These are phyloP conservation scores for Arxiozyma telluris DNA, from an alignment of 1,139 yeast genomes.

Conservation along the genomic window DNA sequence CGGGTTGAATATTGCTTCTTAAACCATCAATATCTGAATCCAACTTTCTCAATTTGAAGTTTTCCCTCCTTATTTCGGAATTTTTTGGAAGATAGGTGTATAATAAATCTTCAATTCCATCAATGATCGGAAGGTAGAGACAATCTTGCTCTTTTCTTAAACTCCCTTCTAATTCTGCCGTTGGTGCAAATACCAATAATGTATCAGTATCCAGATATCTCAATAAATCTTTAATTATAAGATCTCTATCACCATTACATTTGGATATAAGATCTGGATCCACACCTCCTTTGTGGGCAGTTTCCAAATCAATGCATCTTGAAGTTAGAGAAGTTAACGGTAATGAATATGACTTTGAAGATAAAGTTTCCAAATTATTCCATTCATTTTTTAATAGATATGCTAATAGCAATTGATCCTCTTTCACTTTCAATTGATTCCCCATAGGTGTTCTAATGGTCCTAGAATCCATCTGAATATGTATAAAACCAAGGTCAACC, in stretches of 20 bases:
- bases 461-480: conserved; percentile 61
- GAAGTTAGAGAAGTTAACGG: conserved; percentile 85
- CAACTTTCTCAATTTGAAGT: conserved; percentile 42
- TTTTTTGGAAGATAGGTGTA: neutral
- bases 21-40: conserved; percentile 79
- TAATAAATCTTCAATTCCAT: conserved; percentile 54
- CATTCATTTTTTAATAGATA: conserved; percentile 79
- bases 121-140: conserved; percentile 63
- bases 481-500: conserved; percentile 28
- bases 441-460: conserved; percentile 84
- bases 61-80: conserved; percentile 31
- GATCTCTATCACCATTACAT: conserved; percentile 47
- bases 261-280: conserved; percentile 47
- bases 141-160: conserved; percentile 70
- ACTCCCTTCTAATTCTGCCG: conserved; percentile 71
- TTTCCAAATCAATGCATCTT: conserved; percentile 65
- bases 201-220: conserved; percentile 93
- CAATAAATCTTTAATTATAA: conserved; percentile 48
- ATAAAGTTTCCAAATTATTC: conserved; percentile 61
- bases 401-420: conserved; percentile 53
- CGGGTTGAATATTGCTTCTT: conserved; percentile 66
- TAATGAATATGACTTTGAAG: conserved; percentile 68
- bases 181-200: conserved; percentile 76
- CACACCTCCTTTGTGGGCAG: conserved; percentile 17
- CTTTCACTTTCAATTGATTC: conserved; percentile 56